phyloP scores from a whole-genome alignment of 768 basidiomycete genomes.

The Mrakia frigida region DNA sequence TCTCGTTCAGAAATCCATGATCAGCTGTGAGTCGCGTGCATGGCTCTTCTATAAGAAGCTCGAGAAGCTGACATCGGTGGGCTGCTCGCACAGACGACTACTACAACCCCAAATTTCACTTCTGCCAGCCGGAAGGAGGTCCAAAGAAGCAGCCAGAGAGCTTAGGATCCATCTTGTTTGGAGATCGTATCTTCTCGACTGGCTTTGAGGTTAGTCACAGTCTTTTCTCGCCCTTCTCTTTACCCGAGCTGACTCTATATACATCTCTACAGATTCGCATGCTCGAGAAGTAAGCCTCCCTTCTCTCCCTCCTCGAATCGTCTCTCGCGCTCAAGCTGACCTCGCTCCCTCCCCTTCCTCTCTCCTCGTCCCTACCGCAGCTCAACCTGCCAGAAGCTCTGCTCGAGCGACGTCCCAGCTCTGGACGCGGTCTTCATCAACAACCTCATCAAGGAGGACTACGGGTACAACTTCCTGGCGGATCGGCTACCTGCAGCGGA shows the following conservation, averaged over 20 bases:
- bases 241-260: background rate
- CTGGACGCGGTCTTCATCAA: constrained; percentile 86
- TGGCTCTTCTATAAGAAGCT: too few relatives aligned
- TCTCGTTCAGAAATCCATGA: constrained; percentile 78
- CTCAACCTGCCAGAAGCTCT: constrained; percentile 67
- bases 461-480: constrained; percentile 88
- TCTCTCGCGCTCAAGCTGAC: background rate
- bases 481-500: constrained; percentile 92
- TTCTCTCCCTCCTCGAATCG: background rate
- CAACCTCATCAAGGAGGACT: constrained; percentile 76
- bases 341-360: background rate
- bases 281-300: constrained; percentile 56
- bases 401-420: constrained; percentile 56
- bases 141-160: constrained; percentile 59
- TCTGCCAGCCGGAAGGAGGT: constrained; percentile 75
- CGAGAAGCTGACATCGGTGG: too few relatives aligned
- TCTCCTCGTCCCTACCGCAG: background rate
- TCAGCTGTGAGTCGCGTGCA: constrained; percentile 65
- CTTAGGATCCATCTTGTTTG: constrained; percentile 90
- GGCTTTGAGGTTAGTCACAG: constrained; percentile 72
- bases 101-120: constrained; percentile 77
- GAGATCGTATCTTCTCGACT: constrained; percentile 87
- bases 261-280: constrained; percentile 61
- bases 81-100: constrained; percentile 98
- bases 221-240: background rate